Conservation (phyloP, 805 yeast genomes). For the Isabelozyma gotoi region DNA sequence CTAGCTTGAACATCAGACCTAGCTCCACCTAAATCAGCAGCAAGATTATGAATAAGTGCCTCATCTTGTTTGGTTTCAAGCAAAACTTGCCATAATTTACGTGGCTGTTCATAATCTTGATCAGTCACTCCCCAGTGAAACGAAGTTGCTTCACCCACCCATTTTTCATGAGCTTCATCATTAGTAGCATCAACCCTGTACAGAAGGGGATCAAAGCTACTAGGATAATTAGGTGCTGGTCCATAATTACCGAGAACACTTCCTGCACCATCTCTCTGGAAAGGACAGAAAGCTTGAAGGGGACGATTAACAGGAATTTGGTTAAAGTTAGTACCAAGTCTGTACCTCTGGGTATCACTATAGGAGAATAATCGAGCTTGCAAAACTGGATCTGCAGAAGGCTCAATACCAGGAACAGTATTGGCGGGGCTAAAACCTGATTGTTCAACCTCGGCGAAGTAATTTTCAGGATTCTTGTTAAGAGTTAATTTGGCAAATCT, state of each 20-base stretch:
- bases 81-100: slow-evolving; percentile 19
- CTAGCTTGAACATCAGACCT: slow-evolving; percentile 17
- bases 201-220: slow-evolving; percentile 5
- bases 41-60: slow-evolving; percentile 22
- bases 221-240: slow-evolving; percentile 9
- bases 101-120: slow-evolving; percentile 20
- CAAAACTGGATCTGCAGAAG: slow-evolving; percentile 75
- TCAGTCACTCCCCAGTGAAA: slow-evolving; percentile 25
- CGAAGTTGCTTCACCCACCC: slow-evolving; percentile 23
- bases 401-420: slow-evolving; percentile 72
- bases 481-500: slow-evolving; percentile 76
- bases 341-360: slow-evolving; percentile 74
- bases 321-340: slow-evolving; percentile 72
- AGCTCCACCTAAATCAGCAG: slow-evolving; percentile 18
- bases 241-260: slow-evolving; percentile 7
- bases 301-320: slow-evolving; percentile 94
- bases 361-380: slow-evolving; percentile 76
- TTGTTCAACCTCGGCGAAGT: slow-evolving; percentile 69
- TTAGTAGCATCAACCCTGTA: slow-evolving; percentile 5
- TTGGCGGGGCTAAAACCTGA: slow-evolving; percentile 72
- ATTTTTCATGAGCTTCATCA: slow-evolving; percentile 21
- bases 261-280: slow-evolving; percentile 8
- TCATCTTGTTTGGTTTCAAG: slow-evolving; percentile 17
- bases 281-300: slow-evolving; percentile 14
- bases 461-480: slow-evolving; percentile 82